These are phyloP conservation scores for Suhomyces sp. DNA, from an alignment of 805 yeast species.

Conservation along the genomic window DNA sequence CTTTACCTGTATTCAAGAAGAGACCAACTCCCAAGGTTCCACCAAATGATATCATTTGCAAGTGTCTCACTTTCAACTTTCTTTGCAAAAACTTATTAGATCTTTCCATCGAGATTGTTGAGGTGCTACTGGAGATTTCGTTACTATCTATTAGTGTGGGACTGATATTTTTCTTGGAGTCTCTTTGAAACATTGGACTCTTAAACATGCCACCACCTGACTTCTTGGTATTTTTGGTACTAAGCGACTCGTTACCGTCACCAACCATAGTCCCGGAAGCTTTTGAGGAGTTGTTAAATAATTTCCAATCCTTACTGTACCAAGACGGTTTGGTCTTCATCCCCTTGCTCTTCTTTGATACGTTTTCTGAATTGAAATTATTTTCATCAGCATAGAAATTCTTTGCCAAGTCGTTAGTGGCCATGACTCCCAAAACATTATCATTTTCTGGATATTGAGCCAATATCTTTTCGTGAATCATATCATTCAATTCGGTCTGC, in stretches of 20 bases:
- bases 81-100: conserved; percentile 42
- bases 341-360: conserved; percentile 1
- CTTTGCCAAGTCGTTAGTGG: conserved; percentile 21
- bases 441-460: conserved; percentile 11
- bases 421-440: conserved; percentile 25
- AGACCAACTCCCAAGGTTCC: conserved; percentile 80
- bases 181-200: neutral
- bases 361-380: conserved; percentile 8
- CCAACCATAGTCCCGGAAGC: neutral
- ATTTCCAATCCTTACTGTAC: conserved; percentile 10
- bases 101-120: neutral
- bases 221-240: conserved; percentile 2
- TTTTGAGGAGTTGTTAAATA: conserved; percentile 1
- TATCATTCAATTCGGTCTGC: conserved; percentile 33
- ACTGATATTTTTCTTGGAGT: neutral
- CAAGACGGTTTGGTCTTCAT: conserved; percentile 12
- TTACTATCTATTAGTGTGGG: neutral
- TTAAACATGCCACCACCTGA: neutral
- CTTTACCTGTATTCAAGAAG: conserved; percentile 66
- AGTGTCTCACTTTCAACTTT: conserved; percentile 59
- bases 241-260: conserved; percentile 1
- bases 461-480: conserved; percentile 20
- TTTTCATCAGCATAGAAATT: conserved; percentile 23
- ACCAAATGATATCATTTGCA: conserved; percentile 76
- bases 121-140: neutral